Evolutionary conservation across 805 yeast species (phyloP), one percentile per base, ranked within the genome.

Genomic region (Torulaspora quercuum): DNA sequence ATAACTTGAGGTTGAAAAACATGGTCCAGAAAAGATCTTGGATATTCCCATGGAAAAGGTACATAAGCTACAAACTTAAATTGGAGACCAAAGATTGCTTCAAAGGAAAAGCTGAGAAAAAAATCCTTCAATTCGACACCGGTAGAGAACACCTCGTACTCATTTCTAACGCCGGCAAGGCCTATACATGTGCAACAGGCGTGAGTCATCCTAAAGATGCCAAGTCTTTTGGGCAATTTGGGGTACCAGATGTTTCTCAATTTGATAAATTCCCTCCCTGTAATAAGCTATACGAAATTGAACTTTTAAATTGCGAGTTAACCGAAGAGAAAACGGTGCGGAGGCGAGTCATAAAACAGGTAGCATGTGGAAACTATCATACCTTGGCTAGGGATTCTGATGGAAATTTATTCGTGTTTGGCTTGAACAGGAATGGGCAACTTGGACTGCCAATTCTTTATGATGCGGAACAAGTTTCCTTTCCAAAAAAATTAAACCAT

Each of bases 361-460:
- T 90, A 26, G 85, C 92, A 1, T 67, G 84, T 41, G 97, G 97
- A 7, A 68, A 70, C 32, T 69, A 68, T 56, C 95, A 87, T 61
- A 75, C 88, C 3, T 57, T 88, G 21, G 90, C 79, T 5, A 57
- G 74, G n/a, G 90, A 85, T 49, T 50, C 66, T 1, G 52, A 66
- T n/a, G 92, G 90, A 6, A 68, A 69, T 35, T 64, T 87, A n/a
- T 83, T 82, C 76, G 73, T 87, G 1, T 89, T 92, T 76, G 98
- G 98, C 15, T 75, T 75, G 40, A 90, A 90, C 57, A 68, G 75
- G 3, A 76, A 65, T 57, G 97, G 97, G n/a, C 90, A 92, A 53
- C 68, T 90, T 37, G 95, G 90, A 7, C 68, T 76, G 30, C 77
- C 78, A 6, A 79, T 82, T 31, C 67, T 73, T 14, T 77, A 77